phyloP scores from a whole-genome alignment of 2,329 filamentous ascomycete genomes.

The Monilinia aucupariae region DNA sequence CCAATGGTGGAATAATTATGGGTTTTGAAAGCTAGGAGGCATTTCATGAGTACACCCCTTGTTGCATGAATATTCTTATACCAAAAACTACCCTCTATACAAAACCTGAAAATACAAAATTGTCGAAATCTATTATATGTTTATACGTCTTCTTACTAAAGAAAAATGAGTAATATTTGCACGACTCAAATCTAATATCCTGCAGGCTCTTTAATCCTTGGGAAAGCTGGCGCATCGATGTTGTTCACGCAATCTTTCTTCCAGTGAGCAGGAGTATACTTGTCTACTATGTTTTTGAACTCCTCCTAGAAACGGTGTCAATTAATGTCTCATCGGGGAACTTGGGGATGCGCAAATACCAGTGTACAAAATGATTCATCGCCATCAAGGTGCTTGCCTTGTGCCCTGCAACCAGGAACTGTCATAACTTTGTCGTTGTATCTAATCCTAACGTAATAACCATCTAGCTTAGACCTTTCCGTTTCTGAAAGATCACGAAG shows the following conservation, averaged over 20 bases:
- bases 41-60: too few species aligned
- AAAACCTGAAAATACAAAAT: neutral
- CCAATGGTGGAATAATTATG: too few species aligned
- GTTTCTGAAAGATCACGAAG: conserved; percentile 48
- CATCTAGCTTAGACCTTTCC: conserved; percentile 58
- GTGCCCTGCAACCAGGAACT: conserved; percentile 71
- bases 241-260: conserved; percentile 55
- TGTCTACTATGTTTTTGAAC: conserved; percentile 89
- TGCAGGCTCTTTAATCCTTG: conserved; percentile 31
- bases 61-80: neutral
- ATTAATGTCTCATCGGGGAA: neutral
- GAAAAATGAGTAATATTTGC: neutral
- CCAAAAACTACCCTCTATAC: neutral
- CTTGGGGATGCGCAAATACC: conserved; percentile 44
- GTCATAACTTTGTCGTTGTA: conserved; percentile 84
- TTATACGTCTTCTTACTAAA: neutral
- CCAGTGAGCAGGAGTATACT: conserved; percentile 81
- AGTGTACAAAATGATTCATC: conserved; percentile 89
- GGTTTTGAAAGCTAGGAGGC: too few species aligned
- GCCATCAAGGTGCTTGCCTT: conserved; percentile 77
- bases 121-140: neutral
- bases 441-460: conserved; percentile 81
- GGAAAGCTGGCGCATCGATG: conserved; percentile 41
- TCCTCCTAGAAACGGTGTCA: conserved; percentile 52
- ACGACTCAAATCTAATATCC: conserved; percentile 29